Percentiles rank a stretch among this genome's conserved stretches.
These are phyloP conservation scores for Leucogyrophana mollusca DNA, from an alignment of 768 basidiomycete species.

Conservation along the genomic window DNA sequence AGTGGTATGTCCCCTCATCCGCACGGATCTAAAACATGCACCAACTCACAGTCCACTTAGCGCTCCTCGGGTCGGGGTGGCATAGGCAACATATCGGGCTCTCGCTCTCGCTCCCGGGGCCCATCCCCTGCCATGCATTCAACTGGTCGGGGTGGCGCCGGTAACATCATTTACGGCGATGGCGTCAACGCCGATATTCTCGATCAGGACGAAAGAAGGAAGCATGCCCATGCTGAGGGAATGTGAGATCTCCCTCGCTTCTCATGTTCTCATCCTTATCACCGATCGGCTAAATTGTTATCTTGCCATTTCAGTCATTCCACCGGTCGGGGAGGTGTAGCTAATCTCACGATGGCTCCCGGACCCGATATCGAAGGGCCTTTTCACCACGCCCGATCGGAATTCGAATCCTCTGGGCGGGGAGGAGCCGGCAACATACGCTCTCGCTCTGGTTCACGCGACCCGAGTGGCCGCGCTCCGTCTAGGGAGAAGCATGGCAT, in stretches of 20 bases:
- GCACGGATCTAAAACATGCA: not conserved
- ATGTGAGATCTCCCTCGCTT: conserved; percentile 32
- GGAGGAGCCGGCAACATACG: conserved; percentile 66
- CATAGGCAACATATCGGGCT: conserved; percentile 54
- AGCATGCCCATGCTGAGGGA: conserved; percentile 29
- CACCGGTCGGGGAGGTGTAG: conserved; percentile 66
- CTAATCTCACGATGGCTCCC: conserved; percentile 47
- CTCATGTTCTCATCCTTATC: conserved; percentile 6
- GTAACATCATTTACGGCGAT: conserved; percentile 47
- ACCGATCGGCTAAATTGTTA: conserved; percentile 3
- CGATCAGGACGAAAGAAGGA: conserved; percentile 36
- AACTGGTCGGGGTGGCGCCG: conserved; percentile 62
- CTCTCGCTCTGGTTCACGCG: conserved; percentile 33
- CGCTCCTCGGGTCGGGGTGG: conserved; percentile 69
- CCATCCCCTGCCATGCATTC: conserved; percentile 38
- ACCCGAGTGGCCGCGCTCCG: conserved; percentile 18
- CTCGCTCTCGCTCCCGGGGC: conserved; percentile 50
- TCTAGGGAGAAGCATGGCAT: conserved; percentile 30
- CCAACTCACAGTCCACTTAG: conserved; percentile 21
- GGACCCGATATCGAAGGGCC: conserved; percentile 38
- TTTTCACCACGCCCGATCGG: conserved; percentile 17
- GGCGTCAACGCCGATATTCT: conserved; percentile 15
- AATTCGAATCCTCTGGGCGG: conserved; percentile 48
- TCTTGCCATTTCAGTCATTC: conserved; percentile 47
- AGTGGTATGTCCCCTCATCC: conserved; percentile 31